Evolutionary conservation across 495 filamentous ascomycete genomes (phyloP).

Genomic region (Penicillium manginii): DNA sequence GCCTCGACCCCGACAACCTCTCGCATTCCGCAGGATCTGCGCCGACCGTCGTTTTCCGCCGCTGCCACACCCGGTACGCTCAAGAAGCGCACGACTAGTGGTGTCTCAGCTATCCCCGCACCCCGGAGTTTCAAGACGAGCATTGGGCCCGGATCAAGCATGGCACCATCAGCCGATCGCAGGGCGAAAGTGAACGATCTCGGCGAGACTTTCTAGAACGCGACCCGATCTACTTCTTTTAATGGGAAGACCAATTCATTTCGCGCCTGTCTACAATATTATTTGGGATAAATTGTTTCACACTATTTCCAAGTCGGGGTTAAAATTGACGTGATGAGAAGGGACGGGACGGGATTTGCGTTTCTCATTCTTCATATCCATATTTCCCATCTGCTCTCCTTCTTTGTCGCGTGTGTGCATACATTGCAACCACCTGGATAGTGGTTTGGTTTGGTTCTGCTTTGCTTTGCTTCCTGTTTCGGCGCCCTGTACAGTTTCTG

Average conservation of each 20-base stretch:
- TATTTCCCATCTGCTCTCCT: too few relatives aligned
- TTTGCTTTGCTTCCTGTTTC: slow-evolving; percentile 5
- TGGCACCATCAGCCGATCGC: slow-evolving; percentile 57
- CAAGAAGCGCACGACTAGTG: slow-evolving; percentile 58
- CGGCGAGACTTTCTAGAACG: slow-evolving; percentile 66
- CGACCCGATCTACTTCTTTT: background rate
- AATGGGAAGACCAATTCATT: background rate
- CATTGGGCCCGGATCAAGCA: slow-evolving; percentile 44
- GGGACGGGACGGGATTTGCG: too few relatives aligned
- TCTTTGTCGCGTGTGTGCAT: too few relatives aligned
- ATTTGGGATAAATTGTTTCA: too few relatives aligned
- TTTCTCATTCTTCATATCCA: slow-evolving; percentile 10
- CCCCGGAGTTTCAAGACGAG: slow-evolving; percentile 56
- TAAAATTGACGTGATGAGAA: too few relatives aligned
- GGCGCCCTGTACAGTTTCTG: slow-evolving; percentile 23
- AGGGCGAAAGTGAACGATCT: slow-evolving; percentile 60
- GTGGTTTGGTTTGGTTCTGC: slow-evolving; percentile 4
- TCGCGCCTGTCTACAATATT: background rate
- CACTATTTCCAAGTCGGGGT: too few relatives aligned
- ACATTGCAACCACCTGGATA: slow-evolving; percentile 22
- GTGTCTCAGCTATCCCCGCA: slow-evolving; percentile 54
- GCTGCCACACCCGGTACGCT: slow-evolving; percentile 28
- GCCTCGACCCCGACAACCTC: slow-evolving; percentile 44
- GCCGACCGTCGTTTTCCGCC: slow-evolving; percentile 42
- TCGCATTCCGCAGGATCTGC: slow-evolving; percentile 27